Percentiles rank a stretch among this genome's conserved stretches.
phyloP scores from a whole-genome alignment of 2,329 filamentous ascomycete species.

The Botrytis sinoallii region DNA sequence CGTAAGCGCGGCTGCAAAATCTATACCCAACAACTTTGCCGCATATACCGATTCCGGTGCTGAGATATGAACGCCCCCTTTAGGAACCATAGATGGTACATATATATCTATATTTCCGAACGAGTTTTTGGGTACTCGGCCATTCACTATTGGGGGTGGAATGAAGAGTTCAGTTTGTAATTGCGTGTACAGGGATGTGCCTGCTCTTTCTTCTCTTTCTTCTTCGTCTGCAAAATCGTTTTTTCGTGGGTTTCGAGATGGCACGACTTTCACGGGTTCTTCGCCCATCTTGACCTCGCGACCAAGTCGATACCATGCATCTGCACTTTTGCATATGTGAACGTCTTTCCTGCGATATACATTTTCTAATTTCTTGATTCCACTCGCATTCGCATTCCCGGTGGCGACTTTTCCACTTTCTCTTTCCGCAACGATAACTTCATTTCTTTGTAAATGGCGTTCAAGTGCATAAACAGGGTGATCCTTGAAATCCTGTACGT shows the following conservation, averaged over 20 bases:
- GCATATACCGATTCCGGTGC: constrained; percentile 63
- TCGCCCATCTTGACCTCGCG: constrained; percentile 74
- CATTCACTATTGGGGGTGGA: constrained; percentile 71
- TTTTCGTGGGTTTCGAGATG: constrained; percentile 44
- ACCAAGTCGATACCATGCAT: constrained; percentile 89
- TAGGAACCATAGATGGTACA: constrained; percentile 85
- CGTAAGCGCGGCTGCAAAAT: constrained; percentile 85
- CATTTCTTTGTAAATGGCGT: constrained; percentile 76
- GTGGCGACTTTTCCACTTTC: constrained; percentile 75
- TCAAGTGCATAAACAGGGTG: constrained; percentile 83
- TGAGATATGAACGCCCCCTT: constrained; percentile 72
- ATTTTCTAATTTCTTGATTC: constrained; percentile 56
- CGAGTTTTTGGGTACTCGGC: constrained; percentile 80
- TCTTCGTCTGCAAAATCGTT: constrained; percentile 39
- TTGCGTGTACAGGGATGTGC: constrained; percentile 57
- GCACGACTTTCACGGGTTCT: constrained; percentile 75
- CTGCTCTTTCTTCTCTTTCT: constrained; percentile 46
- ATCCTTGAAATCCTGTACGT: constrained; percentile 81
- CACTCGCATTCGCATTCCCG: constrained; percentile 50
- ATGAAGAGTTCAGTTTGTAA: constrained; percentile 71
- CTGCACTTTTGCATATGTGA: constrained; percentile 69
- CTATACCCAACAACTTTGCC: constrained; percentile 71
- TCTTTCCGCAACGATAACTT: constrained; percentile 69
- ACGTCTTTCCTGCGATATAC: constrained; percentile 84
- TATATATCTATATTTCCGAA: constrained; percentile 95